phyloP scores from a whole-genome alignment of 306 rosid genomes.

The Dryas alaskensis region DNA sequence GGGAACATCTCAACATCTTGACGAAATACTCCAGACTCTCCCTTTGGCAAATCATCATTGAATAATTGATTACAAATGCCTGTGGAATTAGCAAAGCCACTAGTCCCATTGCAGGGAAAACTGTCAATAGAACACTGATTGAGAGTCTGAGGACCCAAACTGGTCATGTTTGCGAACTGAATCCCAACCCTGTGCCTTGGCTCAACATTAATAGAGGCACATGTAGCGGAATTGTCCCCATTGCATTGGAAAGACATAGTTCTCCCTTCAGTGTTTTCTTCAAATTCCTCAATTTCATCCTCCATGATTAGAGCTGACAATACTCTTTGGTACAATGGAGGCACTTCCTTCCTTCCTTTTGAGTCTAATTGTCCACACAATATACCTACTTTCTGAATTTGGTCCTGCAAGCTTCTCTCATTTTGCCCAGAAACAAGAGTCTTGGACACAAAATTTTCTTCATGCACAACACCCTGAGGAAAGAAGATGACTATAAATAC shows the following conservation, averaged over 20 bases:
- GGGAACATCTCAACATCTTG: constrained; percentile 35
- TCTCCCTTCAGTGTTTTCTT: constrained; percentile 38
- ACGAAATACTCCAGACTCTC: constrained; percentile 30
- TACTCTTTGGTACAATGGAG: constrained; percentile 75
- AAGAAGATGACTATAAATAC: constrained; percentile 20
- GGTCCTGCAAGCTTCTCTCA: constrained; percentile 35
- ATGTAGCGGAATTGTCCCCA: constrained; percentile 37
- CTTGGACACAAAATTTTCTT: constrained; percentile 37
- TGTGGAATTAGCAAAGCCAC: constrained; percentile 31
- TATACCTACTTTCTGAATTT: constrained; percentile 36
- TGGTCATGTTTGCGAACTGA: constrained; percentile 30
- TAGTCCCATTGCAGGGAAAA: constrained; percentile 51
- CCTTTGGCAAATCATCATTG: constrained; percentile 28
- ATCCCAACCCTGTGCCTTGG: constrained; percentile 28
- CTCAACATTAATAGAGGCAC: constrained; percentile 36
- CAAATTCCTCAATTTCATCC: constrained; percentile 56
- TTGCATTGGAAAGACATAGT: constrained; percentile 34
- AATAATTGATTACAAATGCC: constrained; percentile 32
- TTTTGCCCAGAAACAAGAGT: constrained; percentile 40
- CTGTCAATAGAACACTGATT: constrained; percentile 34
- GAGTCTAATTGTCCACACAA: constrained; percentile 37
- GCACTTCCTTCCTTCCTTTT: constrained; percentile 35
- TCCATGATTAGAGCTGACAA: constrained; percentile 71
- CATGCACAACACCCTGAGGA: constrained; percentile 46
- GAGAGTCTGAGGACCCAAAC: constrained; percentile 25